Base-by-base conservation (phyloP, 83 land plant species). In the Picea abies region DNA sequence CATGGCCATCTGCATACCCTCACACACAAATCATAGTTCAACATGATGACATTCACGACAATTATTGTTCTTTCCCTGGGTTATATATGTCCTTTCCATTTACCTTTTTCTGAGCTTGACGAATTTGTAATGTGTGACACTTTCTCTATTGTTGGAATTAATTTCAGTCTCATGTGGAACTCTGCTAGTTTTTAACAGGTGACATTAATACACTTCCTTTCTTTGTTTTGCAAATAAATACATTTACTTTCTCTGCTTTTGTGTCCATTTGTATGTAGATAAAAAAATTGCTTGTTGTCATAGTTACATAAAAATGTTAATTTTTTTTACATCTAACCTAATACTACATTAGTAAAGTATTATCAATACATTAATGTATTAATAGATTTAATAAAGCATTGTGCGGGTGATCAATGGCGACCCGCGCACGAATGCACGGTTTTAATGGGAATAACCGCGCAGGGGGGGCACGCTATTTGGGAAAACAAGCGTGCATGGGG, bases 131-230 rank as follows among this genome's bases (percentile, higher is more conserved):
- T 32, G n/a, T n/a, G n/a, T n/a, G n/a, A 94, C 41, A 94, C 92
- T 69, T 90, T 92, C 61, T 94, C 96, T 35, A 94, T 94, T 79
- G 93, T 92, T 61, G 96, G 94, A 58, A 92, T 92, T 94, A 94
- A 94, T 75, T 89, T 94, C 80, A 94, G 94, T 73, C 88, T 94
- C 37, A 94, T 94, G 94, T 89, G 90, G 91, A 94, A 94, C 62
- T 92, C 93, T 60, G 94, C 92, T 61, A 94, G 96, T 22, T 94
- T 92, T 78, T 94, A 94, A 65, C 96, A 94, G 94, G 96, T 76
- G 22, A 25, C 1, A 29, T 29, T 29, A 29, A 29, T 64, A 17
- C 56, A 26, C 4, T 58, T n/a, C 56, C 4, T 32, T 32, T 32
- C 35, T 32, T 1, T 32, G 35, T 1, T 32, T 32, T 32, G 32